Base-by-base conservation (phyloP, 2,329 filamentous ascomycete genomes). In the Ceratocystis huliohia region DNA sequence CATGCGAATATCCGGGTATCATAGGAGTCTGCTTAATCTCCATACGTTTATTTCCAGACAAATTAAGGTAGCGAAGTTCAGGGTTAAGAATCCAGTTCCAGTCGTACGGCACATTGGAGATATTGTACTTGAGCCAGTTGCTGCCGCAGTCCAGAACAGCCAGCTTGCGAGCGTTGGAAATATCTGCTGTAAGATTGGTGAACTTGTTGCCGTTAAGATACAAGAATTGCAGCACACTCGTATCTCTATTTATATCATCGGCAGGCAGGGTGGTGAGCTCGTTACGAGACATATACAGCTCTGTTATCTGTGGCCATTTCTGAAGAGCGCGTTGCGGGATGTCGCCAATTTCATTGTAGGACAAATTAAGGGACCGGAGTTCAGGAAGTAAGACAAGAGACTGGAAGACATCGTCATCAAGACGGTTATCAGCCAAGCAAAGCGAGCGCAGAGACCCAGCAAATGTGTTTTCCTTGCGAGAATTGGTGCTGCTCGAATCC, bases 11-110 rank as follows among this genome's bases (percentile, higher is more conserved):
- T 5, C 46, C 50, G 3, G 63, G 46, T 76, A 92, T 76, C 78
- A 89, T 82, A 78, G 88, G 77, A 74, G 85, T 84, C 70, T 84
- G 82, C 73, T 88, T 88, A 78, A 99, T 97, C 75, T 99, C 94
- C 44, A 99, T 78, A 63, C 93, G 86, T 75, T 96, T 96, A 78
- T 99, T 99, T 64, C 94, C 94, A 0, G 93, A 97, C 73, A 99
- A 81, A 73, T 97, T 99, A 69, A 99, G 86, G 73, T 95, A 99
- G 69, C 92, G 88, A 70, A 99, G 78, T 72, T 96, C 95, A 62
- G 89, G 90, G 72, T 99, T 99, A 81, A 94, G 89, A 73, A 97
- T 97, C 94, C 94, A 99, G 72, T 99, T 99, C 94, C 94, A 99
- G 74, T 99, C 94, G 74, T 99, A 99, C 0, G 93, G 94, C 81